Evolutionary conservation across 2,329 filamentous ascomycete genomes (phyloP), one percentile per base, ranked within the genome.

Genomic region (Trichophyton mentagrophytes): DNA sequence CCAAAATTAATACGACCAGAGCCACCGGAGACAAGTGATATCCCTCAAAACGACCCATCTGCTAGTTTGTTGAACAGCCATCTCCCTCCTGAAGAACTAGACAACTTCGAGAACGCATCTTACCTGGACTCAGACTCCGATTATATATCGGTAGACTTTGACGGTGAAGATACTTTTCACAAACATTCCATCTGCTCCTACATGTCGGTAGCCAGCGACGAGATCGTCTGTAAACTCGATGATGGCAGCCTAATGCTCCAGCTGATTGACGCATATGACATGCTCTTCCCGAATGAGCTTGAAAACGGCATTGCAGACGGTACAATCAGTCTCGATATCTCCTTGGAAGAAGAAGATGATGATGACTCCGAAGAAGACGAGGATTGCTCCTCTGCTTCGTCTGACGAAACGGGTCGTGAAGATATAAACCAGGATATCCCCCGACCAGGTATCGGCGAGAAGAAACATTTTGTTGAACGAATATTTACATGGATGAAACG

Each of bases 401-500:
- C 33, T 38, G 27, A 30, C 6, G 27, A 30, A 30, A 30, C 1
- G 27, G 27, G 27, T 1, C 6, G 8, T 38, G 33, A 13, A 38
- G 33, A 38, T 13, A 38, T 17, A 44, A 44, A n/a, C 1, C 6
- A n/a, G n/a, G 46, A 22, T 7, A 1, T 6, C 9, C n/a, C 17
- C 5, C 22, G 46, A 9, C 51, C 51, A 17, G 51, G 51, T 11
- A 27, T 15, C 13, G 25, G 27, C 33, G 27, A 36, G 51, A 36
- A 36, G 20, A 55, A 55, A 30, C 13, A 15, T 7, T 55, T 55
- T 15, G 13, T 55, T 15, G 27, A 55, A 8, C 15, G 51, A 20
- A 55, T 55, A 55, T 55, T 55, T 38, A 55, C 27, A 6, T 55
- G 51, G 51, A 55, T 55, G 51, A 55, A 55, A 30, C 51, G 25